Base-by-base conservation (phyloP, 2,329 filamentous ascomycete genomes). In the Xylaria sp. region DNA sequence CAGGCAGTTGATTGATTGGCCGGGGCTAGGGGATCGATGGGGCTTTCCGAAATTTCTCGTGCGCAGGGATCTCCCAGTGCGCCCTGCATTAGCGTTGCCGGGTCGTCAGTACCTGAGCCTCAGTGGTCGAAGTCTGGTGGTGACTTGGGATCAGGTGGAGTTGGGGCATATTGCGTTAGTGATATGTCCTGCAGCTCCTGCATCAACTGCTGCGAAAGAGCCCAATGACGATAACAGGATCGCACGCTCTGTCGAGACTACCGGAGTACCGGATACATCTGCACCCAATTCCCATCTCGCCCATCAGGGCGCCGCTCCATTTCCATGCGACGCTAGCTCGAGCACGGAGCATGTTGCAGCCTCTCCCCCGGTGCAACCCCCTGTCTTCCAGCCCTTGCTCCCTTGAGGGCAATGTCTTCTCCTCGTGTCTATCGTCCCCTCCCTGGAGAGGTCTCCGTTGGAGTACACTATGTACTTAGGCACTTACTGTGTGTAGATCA, bases 31-130 rank as follows among this genome's bases (percentile, higher is more conserved):
- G 68, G 70, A 70, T 46, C 34, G 51, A 66, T 72, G 72, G 75
- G 57, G 60, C 70, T 39, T 57, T 56, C 62, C 69, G 65, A 74
- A 77, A 76, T 76, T 76, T 77, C 68, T 71, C 66, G 63, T 37
- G 61, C 65, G 57, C 73, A 63, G 65, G 74, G 74, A 58, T 71
- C 41, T 25, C 41, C 50, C 69, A 44, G 18, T 9, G 34, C 55
- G 67, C 65, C 68, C 65, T 68, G 75, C 68, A 65, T 66, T 72
- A 71, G 69, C 72, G 74, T 72, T 68, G 59, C 72, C 71, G 71
- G 72, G 70, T 10, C 48, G 32, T 39, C 62, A 61, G 41, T 54
- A 50, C 54, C n/a, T 15, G 50, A 25, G 7, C 41, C 18, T 48
- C 48, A 63, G 58, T 51, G 52, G 13, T 56, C 56, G 9, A 25